Base-by-base conservation (phyloP, 352 stramenopile genomes). In the Aphanomyces stellatus region DNA sequence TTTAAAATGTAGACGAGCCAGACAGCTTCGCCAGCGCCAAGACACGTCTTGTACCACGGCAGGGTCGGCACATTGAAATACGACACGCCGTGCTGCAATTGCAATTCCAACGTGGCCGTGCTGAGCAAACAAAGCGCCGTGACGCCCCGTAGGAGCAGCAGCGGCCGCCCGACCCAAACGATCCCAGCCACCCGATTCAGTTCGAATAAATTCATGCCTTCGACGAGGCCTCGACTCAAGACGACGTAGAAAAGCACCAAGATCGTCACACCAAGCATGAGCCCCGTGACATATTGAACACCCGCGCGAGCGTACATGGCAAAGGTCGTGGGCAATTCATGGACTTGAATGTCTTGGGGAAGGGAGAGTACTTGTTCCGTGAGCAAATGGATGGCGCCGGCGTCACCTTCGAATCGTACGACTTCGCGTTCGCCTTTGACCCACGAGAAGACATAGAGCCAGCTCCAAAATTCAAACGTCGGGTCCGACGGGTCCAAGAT, bases 41-140 rank as follows among this genome's bases (percentile, higher is more conserved):
- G n/a, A n/a, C n/a, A n/a, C n/a, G 59, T 65, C 33, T 65, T 40
- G 46, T 65, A 65, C 59, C 59, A 65, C 15, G 46, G 59, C 8
- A 37, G 27, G 22, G 41, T 19, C 3, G 59, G 5, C 10, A 28
- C 42, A 2, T 13, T 4, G 56, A 65, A 65, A 17, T 11, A 27
- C 17, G 17, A 31, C 19, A 42, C 22, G 4, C 59, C 59, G n/a
- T 57, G 15, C 25, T 55, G 7, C 2, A 19, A 41, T 25, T 25
- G 22, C 2, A 65, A 17, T 22, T 53, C 40, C 13, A 65, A 22
- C n/a, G 59, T 65, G 7, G 13, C 34, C 4, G 59, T 65, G 13
- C 30, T 53, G 11, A 65, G 31, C 17, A 65, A 25, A 37, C 37
- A 65, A 7, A 65, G 15, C 2, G 59, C 59, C 1, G 59, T 65